Base-by-base conservation (phyloP, 1,284 basidiomycete genomes). In the Nidula niveotomentosa region DNA sequence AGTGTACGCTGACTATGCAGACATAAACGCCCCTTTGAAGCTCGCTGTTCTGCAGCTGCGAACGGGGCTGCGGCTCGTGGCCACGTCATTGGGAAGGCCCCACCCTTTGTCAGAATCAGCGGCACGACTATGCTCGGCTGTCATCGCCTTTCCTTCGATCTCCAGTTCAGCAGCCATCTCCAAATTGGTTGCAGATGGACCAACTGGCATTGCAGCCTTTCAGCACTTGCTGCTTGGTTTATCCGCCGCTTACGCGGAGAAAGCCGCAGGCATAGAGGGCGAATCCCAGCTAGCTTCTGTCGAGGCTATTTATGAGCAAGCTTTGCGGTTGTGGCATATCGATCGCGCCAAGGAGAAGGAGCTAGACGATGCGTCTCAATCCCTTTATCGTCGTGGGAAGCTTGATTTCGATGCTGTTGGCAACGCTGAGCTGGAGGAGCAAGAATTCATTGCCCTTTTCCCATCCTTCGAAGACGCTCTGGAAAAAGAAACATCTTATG, bases 391-490 rank as follows among this genome's bases (percentile, higher is more conserved):
- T 41, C 78, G 80, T 53, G 86, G 83, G 45, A 79, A 79, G 53
- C 71, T 81, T 33, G 80, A 86, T 35, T 74, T 91, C 50, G 77
- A 82, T 33, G 79, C 81, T 30, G 71, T 81, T 8, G 81, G 81
- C 9, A 96, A 95, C 58, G 84, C 84, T 8, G 90, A 92, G 60
- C 65, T 80, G 37, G 91, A 96, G 64, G 91, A 91, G 67, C 77
- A 80, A 57, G 96, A 98, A 64, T 93, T 97, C 67, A 73, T 84
- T 23, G 72, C 80, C 2, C 70, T 97, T 48, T 98, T 98, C 71
- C 94, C 96, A 1, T 84, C 86, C 17, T 98, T 90, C 64, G 89
- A 88, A 46, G 81, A 89, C 53, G 79, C 80, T 23, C 70, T 89
- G 9, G 73, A 78, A 18, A 59, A 63, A 15, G 63, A 67, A 23